Percentiles rank a stretch among this genome's conserved stretches.
phyloP scores from a whole-genome alignment of 441 rosid genomes.

The Brassica balearica region DNA sequence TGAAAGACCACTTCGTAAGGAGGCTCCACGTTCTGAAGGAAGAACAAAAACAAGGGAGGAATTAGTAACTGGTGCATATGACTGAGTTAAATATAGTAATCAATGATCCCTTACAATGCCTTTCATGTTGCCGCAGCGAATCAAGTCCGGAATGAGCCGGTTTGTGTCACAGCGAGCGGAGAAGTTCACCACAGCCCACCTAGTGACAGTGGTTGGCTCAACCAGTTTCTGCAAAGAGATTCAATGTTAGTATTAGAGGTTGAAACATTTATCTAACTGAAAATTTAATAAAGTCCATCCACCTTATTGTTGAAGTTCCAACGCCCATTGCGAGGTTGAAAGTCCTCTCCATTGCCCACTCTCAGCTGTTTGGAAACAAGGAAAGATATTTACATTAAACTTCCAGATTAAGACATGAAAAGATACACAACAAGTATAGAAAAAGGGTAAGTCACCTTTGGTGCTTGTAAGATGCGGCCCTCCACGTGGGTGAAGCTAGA shows the following conservation, averaged over 20 bases:
- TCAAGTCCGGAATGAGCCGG: conserved; percentile 47
- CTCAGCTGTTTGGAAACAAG: conserved; percentile 52
- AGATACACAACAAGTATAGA: neutral
- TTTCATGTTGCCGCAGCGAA: conserved; percentile 55
- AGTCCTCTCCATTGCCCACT: conserved; percentile 60
- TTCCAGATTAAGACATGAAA: neutral
- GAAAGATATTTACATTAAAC: neutral
- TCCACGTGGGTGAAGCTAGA: conserved; percentile 57
- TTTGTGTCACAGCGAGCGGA: conserved; percentile 58
- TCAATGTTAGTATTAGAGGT: conserved; percentile 13
- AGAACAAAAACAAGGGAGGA: neutral
- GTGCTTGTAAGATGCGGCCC: conserved; percentile 60
- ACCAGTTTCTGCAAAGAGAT: conserved; percentile 47
- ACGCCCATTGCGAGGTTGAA: conserved; percentile 60
- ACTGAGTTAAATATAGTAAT: neutral
- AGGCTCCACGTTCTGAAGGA: conserved; percentile 39
- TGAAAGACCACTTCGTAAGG: conserved; percentile 43
- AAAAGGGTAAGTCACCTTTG: conserved; percentile 47
- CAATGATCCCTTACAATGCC: conserved; percentile 57
- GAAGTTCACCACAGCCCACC: conserved; percentile 69
- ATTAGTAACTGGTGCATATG: neutral
- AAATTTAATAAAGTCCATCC: neutral
- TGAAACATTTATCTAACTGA: neutral
- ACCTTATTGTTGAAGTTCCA: conserved; percentile 75
- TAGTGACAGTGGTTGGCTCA: conserved; percentile 52